Base-by-base conservation (phyloP, 2,329 filamentous ascomycete species). In the Stachybotrys echinatus region DNA sequence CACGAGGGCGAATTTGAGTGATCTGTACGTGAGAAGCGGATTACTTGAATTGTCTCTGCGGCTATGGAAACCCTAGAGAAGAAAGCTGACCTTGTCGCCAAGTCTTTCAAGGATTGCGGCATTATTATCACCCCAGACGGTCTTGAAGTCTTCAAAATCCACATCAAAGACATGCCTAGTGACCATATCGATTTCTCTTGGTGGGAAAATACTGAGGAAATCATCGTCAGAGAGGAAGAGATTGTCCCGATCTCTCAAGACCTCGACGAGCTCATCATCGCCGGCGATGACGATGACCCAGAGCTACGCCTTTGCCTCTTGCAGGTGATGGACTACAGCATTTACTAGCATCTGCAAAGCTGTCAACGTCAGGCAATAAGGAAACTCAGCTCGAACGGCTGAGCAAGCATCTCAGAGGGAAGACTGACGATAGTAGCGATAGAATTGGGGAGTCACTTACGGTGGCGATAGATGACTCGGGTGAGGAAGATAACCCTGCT, bases 111-210 rank as follows among this genome's bases (percentile, higher is more conserved):
- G 4, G 39, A 40, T 19, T 42, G 46, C 20, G 37, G 46, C 14
- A 42, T 48, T 17, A 40, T 31, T 22, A 40, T 48, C 12, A 10
- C 18, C 18, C 46, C 23, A 21, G 46, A 48, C 23, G 38, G 46
- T 12, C 23, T 12, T 23, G 20, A 48, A 23, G 46, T 40, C 14
- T 22, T 40, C 37, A 17, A 40, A 34, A 48, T 48, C 38, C 22
- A 23, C 19, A 48, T 48, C 22, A 48, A 48, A 21, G 37, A 42
- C 20, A 40, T 42, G 4, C 18, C 20, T 40, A 40, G 8, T 17
- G 46, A 48, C 17, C 12, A 40, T 12, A 48, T 48, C 21, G 46
- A 48, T 19, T 42, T 48, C 46, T 23, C 38, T n/a, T 19, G 37
- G n/a, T 48, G 46, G 46, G 34, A 48, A 42, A 10, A 40, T 40